A percentile compares a stretch with the other conserved stretches of the same genome.
phyloP scores from a whole-genome alignment of 768 basidiomycete genomes.

The Lentinula sp. region DNA sequence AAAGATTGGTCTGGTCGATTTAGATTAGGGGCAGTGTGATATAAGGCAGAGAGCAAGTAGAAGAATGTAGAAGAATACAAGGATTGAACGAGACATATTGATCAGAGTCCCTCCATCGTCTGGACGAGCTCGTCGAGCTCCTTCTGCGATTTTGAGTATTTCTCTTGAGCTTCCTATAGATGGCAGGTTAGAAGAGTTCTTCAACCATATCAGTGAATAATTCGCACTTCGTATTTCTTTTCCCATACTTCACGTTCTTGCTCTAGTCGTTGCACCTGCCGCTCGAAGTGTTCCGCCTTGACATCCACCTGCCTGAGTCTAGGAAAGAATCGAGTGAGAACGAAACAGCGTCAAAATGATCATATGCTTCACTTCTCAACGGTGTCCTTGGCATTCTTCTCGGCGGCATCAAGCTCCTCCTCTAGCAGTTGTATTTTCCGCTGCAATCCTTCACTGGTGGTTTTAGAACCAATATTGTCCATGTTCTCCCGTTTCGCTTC shows the following conservation, averaged over 20 bases:
- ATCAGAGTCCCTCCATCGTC: slow-evolving; percentile 68
- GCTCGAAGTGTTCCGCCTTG: slow-evolving; percentile 98
- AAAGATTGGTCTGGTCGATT: not conserved
- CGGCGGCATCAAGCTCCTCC: slow-evolving; percentile 91
- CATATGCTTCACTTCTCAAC: slow-evolving; percentile 78
- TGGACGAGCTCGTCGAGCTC: slow-evolving; percentile 82
- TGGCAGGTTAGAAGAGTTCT: slow-evolving; percentile 5
- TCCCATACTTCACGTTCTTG: slow-evolving; percentile 92
- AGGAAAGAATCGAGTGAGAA: slow-evolving; percentile 14
- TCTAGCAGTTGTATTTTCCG: slow-evolving; percentile 91
- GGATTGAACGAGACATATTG: slow-evolving; percentile 2
- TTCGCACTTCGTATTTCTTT: slow-evolving; percentile 86
- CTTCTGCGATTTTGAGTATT: slow-evolving; percentile 66
- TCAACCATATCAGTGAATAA: not conserved
- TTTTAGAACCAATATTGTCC: slow-evolving; percentile 67
- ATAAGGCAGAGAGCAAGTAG: slow-evolving; percentile 1
- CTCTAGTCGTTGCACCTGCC: slow-evolving; percentile 80
- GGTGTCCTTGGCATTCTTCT: slow-evolving; percentile 96
- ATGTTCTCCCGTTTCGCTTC: slow-evolving; percentile 59
- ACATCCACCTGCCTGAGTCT: slow-evolving; percentile 96
- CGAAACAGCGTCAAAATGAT: slow-evolving; percentile 1
- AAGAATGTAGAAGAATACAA: too few relatives aligned
- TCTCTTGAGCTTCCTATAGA: slow-evolving; percentile 59
- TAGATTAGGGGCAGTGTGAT: not conserved
- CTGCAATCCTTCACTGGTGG: slow-evolving; percentile 62